Evolutionary conservation across 441 rosid genomes (phyloP), one percentile per base, ranked within the genome.

Genomic region (Melianthus villosus): DNA sequence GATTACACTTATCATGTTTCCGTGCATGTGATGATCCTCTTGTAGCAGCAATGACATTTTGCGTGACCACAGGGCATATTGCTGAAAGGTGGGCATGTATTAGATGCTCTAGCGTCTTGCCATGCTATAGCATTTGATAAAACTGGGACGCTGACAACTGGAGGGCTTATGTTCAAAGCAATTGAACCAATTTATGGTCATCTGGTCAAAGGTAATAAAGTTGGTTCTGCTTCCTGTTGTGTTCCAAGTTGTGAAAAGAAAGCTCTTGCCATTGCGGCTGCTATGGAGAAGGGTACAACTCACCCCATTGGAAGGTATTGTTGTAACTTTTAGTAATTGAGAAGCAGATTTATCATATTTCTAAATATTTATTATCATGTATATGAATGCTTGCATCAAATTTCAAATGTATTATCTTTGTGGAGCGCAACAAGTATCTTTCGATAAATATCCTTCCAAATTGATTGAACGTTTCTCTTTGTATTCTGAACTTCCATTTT

Each of bases 201-300:
- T 54, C 20, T 18, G 31, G 25, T 35, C 9, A 49, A 69, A 40
- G 66, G 44, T 12, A 41, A 54, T 18, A 38, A 48, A 25, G 50
- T 51, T 33, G 41, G 54, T 18, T 19, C 48, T 30, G 8, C 60
- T 43, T 63, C 77, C 15, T 85, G 96, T 56, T 85, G 96, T 53
- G 52, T 48, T 46, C 93, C 96, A 22, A 68, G 45, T 52, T 85
- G 96, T 67, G 96, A 85, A 61, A 72, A 68, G 45, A 86, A 85
- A 72, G 96, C 96, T 50, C 91, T 85, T 40, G 96, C 93, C 20
- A 82, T 85, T 18, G 96, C 96, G 12, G 82, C 96, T 61, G 93
- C 96, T 2, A 77, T 85, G 96, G 93, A 85, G 64, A 85, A 78
- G 77, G 96, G 96, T 38, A 81, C 96, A 25, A 85, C 96, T 39